Evolutionary conservation across 306 rosid genomes (phyloP).

Genomic region (Betula pendula): DNA sequence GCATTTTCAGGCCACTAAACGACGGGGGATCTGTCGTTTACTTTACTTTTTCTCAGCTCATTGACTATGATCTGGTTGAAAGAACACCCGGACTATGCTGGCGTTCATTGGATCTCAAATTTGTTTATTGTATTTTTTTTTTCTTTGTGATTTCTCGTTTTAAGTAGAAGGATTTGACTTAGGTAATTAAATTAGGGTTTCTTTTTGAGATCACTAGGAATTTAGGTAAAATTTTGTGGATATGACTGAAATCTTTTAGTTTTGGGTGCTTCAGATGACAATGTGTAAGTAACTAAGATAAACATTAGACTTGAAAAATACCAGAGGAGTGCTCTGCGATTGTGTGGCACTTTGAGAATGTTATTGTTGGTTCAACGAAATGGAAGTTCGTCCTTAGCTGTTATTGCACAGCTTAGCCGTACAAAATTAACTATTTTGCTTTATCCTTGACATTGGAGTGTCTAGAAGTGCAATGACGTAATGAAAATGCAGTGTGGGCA

Average conservation of each 20-base stretch:
- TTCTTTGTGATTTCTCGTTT: background rate
- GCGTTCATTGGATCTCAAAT: slow-evolving; percentile 7
- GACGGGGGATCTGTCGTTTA: slow-evolving; percentile 4
- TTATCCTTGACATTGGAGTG: background rate
- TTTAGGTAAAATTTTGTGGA: background rate
- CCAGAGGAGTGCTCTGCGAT: background rate
- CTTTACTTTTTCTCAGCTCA: background rate
- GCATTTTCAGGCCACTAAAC: slow-evolving; percentile 21
- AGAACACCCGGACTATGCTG: background rate
- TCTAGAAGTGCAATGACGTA: background rate
- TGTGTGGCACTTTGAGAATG: slow-evolving; percentile 3
- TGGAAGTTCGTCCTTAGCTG: background rate
- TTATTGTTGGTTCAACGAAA: background rate
- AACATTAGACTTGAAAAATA: background rate
- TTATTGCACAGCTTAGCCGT: background rate
- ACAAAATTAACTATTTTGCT: background rate
- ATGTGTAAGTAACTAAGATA: background rate
- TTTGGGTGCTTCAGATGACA: background rate
- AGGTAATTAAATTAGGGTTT: background rate
- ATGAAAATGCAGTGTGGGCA: background rate
- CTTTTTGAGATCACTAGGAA: background rate
- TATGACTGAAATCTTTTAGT: background rate
- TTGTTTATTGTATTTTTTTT: background rate
- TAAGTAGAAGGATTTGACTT: background rate
- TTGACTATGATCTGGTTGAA: slow-evolving; percentile 13